phyloP scores from a whole-genome alignment of 2,329 filamentous ascomycete species.

The Shiraia bambusicola region DNA sequence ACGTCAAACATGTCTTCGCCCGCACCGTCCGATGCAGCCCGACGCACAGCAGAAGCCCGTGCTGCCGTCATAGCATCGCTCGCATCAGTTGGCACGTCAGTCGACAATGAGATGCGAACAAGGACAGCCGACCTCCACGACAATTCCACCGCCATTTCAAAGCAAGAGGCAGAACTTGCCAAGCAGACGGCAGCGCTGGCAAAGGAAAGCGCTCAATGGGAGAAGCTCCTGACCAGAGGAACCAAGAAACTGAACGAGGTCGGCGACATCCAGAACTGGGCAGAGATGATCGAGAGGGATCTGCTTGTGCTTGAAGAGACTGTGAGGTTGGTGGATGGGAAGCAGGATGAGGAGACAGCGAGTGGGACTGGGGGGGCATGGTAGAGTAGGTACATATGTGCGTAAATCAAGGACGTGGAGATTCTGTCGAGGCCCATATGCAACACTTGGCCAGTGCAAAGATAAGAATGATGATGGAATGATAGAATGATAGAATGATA shows the following conservation, averaged over 20 bases:
- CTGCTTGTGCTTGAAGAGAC: slow-evolving; percentile 46
- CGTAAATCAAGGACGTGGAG: too few relatives aligned
- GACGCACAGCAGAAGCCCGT: slow-evolving; percentile 51
- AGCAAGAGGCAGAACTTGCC: slow-evolving; percentile 67
- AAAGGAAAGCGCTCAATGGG: slow-evolving; percentile 66
- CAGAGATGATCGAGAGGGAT: slow-evolving; percentile 68
- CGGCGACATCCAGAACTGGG: slow-evolving; percentile 84
- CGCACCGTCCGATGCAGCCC: slow-evolving; percentile 30
- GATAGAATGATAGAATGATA: too few relatives aligned
- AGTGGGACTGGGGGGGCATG: slow-evolving; percentile 33
- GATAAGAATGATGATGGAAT: too few relatives aligned
- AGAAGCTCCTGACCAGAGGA: slow-evolving; percentile 63
- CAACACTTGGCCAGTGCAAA: too few relatives aligned
- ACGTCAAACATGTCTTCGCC: slow-evolving; percentile 31
- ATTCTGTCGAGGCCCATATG: too few relatives aligned
- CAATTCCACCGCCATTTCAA: slow-evolving; percentile 65
- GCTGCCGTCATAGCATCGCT: slow-evolving; percentile 54
- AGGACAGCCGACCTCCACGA: slow-evolving; percentile 69
- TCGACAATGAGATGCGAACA: slow-evolving; percentile 67
- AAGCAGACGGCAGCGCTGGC: slow-evolving; percentile 62
- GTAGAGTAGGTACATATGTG: neutral
- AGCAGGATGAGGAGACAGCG: slow-evolving; percentile 26
- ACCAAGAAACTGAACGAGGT: slow-evolving; percentile 71
- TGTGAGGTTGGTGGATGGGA: slow-evolving; percentile 38
- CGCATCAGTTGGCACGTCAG: slow-evolving; percentile 62